These are phyloP conservation scores for Periconia macrospinosa DNA, from an alignment of 2,329 filamentous ascomycete species.

Conservation along the genomic window DNA sequence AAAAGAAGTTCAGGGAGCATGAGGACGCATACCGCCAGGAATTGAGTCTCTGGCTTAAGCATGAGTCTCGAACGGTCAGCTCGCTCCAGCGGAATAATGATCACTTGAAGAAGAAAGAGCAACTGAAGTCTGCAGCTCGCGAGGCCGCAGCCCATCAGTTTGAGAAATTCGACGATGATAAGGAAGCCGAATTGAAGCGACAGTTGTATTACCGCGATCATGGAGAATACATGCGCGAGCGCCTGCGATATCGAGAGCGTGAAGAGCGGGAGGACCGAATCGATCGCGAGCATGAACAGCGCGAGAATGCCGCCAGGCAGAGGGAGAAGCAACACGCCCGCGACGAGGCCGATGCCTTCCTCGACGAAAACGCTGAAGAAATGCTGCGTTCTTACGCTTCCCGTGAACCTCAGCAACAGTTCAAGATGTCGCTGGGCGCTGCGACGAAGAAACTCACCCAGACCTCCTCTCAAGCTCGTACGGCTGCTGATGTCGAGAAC, in stretches of 20 bases:
- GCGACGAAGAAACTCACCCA: slow-evolving; percentile 72
- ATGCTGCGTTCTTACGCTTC: slow-evolving; percentile 50
- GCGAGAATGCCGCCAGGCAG: slow-evolving; percentile 69
- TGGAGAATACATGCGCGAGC: slow-evolving; percentile 80
- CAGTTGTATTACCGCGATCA: slow-evolving; percentile 88
- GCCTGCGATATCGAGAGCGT: slow-evolving; percentile 69
- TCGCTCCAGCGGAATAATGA: slow-evolving; percentile 84
- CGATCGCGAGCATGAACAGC: slow-evolving; percentile 77
- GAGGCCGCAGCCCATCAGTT: slow-evolving; percentile 73
- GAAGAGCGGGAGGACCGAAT: slow-evolving; percentile 79
- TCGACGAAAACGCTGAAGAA: slow-evolving; percentile 80
- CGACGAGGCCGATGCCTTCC: slow-evolving; percentile 87
- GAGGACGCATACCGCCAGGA: slow-evolving; percentile 83
- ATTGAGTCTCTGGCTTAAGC: slow-evolving; percentile 86
- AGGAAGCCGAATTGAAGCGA: slow-evolving; percentile 71
- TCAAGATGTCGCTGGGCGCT: slow-evolving; percentile 91
- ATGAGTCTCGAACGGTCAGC: slow-evolving; percentile 79
- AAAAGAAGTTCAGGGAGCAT: slow-evolving; percentile 72
- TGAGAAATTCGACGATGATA: slow-evolving; percentile 84
- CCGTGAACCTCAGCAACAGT: slow-evolving; percentile 64
- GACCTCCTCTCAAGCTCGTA: slow-evolving; percentile 65
- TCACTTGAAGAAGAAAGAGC: slow-evolving; percentile 75
- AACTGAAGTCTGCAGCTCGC: slow-evolving; percentile 60
- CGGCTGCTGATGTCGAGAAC: slow-evolving; percentile 90
- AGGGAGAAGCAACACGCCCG: slow-evolving; percentile 76